phyloP scores from a whole-genome alignment of 805 yeast genomes.

The Kodamaea laetipori region DNA sequence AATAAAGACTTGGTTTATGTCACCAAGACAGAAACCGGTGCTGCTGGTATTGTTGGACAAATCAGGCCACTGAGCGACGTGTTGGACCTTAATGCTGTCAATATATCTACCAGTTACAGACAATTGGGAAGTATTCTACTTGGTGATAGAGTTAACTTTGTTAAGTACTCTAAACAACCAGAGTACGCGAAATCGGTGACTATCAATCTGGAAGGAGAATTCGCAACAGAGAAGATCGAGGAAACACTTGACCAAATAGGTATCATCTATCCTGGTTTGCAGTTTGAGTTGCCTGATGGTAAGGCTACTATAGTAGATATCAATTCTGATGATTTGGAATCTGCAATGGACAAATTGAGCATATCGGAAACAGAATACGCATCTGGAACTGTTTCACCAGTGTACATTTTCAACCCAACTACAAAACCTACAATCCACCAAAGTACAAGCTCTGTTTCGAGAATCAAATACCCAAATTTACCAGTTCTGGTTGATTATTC shows the following conservation, averaged over 20 bases:
- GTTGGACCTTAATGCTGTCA: constrained; percentile 31
- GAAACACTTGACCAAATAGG: constrained; percentile 57
- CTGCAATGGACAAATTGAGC: constrained; percentile 34
- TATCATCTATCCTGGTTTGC: constrained; percentile 59
- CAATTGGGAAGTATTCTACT: constrained; percentile 44
- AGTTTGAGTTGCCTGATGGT: constrained; percentile 22
- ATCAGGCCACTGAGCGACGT: constrained; percentile 38
- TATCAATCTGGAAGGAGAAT: constrained; percentile 23
- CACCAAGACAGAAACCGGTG: constrained; percentile 44
- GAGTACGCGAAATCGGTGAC: constrained; percentile 24
- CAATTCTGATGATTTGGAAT: constrained; percentile 32
- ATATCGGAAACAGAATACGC: constrained; percentile 23
- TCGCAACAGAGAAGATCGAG: constrained; percentile 25
- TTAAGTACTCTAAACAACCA: constrained; percentile 53
- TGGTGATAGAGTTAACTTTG: constrained; percentile 50
- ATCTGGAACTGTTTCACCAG: constrained; percentile 45
- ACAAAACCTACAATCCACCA: constrained; percentile 12
- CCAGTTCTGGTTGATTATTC: constrained; percentile 49
- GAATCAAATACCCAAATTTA: constrained; percentile 43
- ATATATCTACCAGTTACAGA: constrained; percentile 29
- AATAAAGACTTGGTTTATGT: constrained; percentile 50
- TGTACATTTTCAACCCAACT: constrained; percentile 39
- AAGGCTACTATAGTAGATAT: constrained; percentile 19
- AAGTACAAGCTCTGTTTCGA: constrained; percentile 17
- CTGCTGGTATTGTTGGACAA: constrained; percentile 47